Conservation (phyloP, 2,329 filamentous ascomycete genomes). For the Fusarium humuli region DNA sequence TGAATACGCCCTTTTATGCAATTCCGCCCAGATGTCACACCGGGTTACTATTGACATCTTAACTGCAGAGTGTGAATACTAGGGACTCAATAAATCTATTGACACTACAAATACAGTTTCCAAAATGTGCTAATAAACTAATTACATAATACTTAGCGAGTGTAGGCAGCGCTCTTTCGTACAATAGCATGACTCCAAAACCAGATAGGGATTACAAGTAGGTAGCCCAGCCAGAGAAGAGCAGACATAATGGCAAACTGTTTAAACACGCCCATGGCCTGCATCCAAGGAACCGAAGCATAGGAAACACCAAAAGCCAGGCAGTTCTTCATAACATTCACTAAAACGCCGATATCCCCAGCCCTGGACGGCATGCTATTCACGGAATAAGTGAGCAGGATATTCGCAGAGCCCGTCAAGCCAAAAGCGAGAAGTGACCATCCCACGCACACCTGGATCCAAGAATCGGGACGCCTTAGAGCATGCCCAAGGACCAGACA, state of each 20-base stretch:
- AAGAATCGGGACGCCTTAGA: not conserved
- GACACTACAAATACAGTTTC: too few relatives aligned
- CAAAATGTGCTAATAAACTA: too few relatives aligned
- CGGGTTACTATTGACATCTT: too few relatives aligned
- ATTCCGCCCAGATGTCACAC: too few relatives aligned
- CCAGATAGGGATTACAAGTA: slow-evolving; percentile 1
- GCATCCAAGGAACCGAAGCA: not conserved
- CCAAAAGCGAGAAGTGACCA: slow-evolving; percentile 10
- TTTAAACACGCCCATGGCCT: not conserved
- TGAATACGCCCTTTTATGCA: too few relatives aligned
- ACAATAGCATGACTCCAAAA: not conserved
- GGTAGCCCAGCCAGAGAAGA: slow-evolving; percentile 7
- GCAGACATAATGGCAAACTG: slow-evolving; percentile 3
- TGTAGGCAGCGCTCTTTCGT: not conserved
- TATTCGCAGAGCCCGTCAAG: slow-evolving; percentile 7
- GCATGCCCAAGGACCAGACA: not conserved
- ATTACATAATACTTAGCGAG: rapidly evolving
- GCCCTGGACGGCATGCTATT: slow-evolving; percentile 1
- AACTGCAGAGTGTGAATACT: too few relatives aligned
- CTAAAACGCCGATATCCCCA: slow-evolving; percentile 15
- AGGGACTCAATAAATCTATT: rapidly evolving
- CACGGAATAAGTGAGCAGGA: slow-evolving; percentile 9
- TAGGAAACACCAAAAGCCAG: slow-evolving; percentile 13
- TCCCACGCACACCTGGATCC: slow-evolving; percentile 1
- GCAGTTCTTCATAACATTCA: slow-evolving; percentile 17